Conservation (phyloP, 2,329 filamentous ascomycete genomes). For the Penicillium glabrum region DNA sequence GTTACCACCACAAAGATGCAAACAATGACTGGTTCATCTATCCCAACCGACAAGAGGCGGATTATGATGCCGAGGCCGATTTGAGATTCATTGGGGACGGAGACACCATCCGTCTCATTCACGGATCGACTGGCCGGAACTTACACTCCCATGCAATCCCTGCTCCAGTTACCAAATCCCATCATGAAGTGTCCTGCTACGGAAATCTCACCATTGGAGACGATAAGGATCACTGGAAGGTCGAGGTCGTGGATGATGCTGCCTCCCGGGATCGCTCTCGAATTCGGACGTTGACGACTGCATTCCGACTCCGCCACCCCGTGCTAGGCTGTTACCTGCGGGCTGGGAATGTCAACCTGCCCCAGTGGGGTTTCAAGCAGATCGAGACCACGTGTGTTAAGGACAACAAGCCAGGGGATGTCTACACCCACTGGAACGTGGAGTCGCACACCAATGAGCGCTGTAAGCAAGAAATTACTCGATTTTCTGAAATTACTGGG, state of each 20-base stretch:
- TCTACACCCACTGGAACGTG: slow-evolving; percentile 98
- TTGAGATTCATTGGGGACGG: slow-evolving; percentile 75
- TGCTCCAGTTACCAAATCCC: slow-evolving; percentile 83
- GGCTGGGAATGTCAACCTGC: slow-evolving; percentile 92
- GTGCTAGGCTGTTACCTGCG: slow-evolving; percentile 88
- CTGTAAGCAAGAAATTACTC: slow-evolving; percentile 58
- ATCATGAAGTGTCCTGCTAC: slow-evolving; percentile 93
- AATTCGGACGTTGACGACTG: slow-evolving; percentile 87
- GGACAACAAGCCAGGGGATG: slow-evolving; percentile 85
- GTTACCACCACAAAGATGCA: slow-evolving; percentile 98
- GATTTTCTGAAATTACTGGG: neutral
- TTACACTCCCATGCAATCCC: slow-evolving; percentile 90
- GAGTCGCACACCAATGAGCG: slow-evolving; percentile 93
- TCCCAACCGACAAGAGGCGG: slow-evolving; percentile 76
- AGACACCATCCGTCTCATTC: slow-evolving; percentile 79
- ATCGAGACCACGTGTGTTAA: slow-evolving; percentile 96
- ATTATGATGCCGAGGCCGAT: slow-evolving; percentile 70
- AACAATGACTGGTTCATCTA: slow-evolving; percentile 99
- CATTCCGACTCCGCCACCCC: slow-evolving; percentile 83
- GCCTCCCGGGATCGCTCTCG: slow-evolving; percentile 80
- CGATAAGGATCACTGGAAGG: slow-evolving; percentile 94
- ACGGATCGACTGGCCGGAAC: slow-evolving; percentile 94
- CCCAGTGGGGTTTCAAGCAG: slow-evolving; percentile 99
- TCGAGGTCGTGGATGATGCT: slow-evolving; percentile 89
- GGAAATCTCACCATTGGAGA: slow-evolving; percentile 94